These are phyloP conservation scores for Cyclotella baltica DNA, from an alignment of 108 stramenopile species.

Conservation along the genomic window DNA sequence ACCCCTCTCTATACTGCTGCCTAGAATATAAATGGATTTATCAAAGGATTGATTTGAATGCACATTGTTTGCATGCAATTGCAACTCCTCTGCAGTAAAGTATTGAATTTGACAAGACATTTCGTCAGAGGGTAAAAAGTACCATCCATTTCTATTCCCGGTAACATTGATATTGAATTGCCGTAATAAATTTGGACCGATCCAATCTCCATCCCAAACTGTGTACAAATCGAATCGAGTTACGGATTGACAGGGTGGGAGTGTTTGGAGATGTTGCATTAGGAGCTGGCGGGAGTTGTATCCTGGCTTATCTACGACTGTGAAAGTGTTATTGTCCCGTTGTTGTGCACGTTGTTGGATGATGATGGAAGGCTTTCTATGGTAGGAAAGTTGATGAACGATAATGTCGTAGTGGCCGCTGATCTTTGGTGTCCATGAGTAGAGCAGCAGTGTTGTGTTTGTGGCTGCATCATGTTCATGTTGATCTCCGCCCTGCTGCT, in stretches of 20 bases:
- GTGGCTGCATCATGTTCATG: too few relatives aligned
- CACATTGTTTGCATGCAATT: too few relatives aligned
- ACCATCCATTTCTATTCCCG: slow-evolving; percentile 38
- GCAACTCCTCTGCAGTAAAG: slow-evolving; percentile 25
- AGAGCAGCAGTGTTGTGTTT: slow-evolving; percentile 15
- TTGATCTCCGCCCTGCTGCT: too few relatives aligned
- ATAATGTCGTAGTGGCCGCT: slow-evolving; percentile 22
- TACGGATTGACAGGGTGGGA: slow-evolving; percentile 35
- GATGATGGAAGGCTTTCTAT: not conserved
- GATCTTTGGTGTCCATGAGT: slow-evolving; percentile 36
- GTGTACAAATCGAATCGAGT: slow-evolving; percentile 18
- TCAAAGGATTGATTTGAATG: slow-evolving; percentile 26
- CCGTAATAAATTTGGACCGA: too few relatives aligned
- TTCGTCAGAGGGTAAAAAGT: slow-evolving; percentile 28
- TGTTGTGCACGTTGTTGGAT: not conserved
- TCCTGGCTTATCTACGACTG: not conserved
- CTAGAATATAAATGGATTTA: slow-evolving; percentile 46
- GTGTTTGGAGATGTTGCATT: slow-evolving; percentile 17
- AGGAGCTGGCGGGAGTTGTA: not conserved
- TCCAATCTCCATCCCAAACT: slow-evolving; percentile 46
- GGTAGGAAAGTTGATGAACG: slow-evolving; percentile 33
- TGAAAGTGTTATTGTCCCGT: slow-evolving; percentile 2
- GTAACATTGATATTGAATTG: slow-evolving; percentile 8
- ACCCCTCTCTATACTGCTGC: slow-evolving; percentile 44
- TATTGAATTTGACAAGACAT: slow-evolving; percentile 45